phyloP scores from a whole-genome alignment of 2,329 filamentous ascomycete genomes.

The Sarocladiaceae sp. region DNA sequence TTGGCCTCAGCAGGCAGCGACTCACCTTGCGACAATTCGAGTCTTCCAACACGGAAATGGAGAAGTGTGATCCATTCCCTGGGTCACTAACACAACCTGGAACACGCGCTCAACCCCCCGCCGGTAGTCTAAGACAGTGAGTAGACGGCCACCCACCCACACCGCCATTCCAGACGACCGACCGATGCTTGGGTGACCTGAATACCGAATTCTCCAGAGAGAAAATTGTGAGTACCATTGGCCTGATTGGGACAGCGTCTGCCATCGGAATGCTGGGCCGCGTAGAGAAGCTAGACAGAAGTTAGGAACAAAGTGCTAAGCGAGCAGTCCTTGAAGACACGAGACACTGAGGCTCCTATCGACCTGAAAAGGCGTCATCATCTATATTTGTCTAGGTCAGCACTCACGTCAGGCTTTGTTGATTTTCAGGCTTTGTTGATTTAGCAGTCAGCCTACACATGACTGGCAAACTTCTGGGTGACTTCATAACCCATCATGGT shows the following conservation, averaged over 20 bases:
- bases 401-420: too few species aligned
- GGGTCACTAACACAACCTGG: constrained; percentile 2
- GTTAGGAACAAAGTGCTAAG: neutral
- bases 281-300: neutral
- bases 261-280: neutral
- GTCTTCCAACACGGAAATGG: neutral
- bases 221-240: too few species aligned
- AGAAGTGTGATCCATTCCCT: neutral
- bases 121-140: neutral
- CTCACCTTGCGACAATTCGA: neutral
- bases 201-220: too few species aligned
- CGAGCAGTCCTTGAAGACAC: neutral
- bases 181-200: too few species aligned
- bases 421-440: too few species aligned
- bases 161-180: constrained; percentile 4
- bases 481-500: too few species aligned
- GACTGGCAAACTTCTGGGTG: too few species aligned
- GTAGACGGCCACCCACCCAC: neutral
- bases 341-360: neutral
- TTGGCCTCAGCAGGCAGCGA: neutral
- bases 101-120: neutral
- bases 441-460: too few species aligned
- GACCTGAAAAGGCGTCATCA: neutral
- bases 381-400: too few species aligned
- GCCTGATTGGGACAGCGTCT: too few species aligned